Conservation (phyloP, 495 filamentous ascomycete genomes). For the Lasiosphaeris hirsuta region DNA sequence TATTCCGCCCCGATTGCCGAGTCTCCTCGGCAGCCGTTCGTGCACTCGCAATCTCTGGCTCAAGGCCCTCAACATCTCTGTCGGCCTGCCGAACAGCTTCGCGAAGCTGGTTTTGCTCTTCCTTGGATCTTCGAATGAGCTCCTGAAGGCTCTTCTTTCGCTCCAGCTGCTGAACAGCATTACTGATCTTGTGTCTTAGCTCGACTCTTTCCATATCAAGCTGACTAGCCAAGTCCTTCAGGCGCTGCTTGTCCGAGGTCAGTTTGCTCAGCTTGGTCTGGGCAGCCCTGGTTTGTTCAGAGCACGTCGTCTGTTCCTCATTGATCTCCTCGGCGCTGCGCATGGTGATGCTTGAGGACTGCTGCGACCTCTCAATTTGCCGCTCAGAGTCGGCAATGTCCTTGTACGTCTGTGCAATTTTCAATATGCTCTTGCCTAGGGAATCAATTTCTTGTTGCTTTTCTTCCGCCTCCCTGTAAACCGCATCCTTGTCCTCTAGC, state of each 20-base stretch:
- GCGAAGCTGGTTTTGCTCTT: constrained; percentile 62
- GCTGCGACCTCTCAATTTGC: constrained; percentile 70
- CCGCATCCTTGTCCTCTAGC: constrained; percentile 70
- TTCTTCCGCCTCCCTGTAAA: constrained; percentile 60
- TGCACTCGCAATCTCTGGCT: constrained; percentile 70
- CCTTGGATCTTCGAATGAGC: constrained; percentile 69
- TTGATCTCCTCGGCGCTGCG: constrained; percentile 81
- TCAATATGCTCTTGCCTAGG: constrained; percentile 69
- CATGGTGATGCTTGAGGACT: constrained; percentile 59
- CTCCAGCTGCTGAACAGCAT: constrained; percentile 69
- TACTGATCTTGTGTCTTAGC: constrained; percentile 63
- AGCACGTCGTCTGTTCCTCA: constrained; percentile 62
- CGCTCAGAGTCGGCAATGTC: constrained; percentile 66
- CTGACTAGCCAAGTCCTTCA: constrained; percentile 59
- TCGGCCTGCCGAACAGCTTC: constrained; percentile 64
- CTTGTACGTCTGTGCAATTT: constrained; percentile 66
- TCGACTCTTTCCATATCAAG: constrained; percentile 72
- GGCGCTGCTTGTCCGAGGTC: constrained; percentile 64
- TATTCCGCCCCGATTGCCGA: constrained; percentile 62
- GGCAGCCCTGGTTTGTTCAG: constrained; percentile 61
- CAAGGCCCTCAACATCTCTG: constrained; percentile 62
- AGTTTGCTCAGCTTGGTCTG: constrained; percentile 63
- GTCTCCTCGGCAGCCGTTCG: constrained; percentile 72
- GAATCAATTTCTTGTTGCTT: constrained; percentile 71
- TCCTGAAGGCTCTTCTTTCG: constrained; percentile 64